Percentiles rank a stretch among this genome's conserved stretches.
phyloP scores from a whole-genome alignment of 129 eudicot genomes.

The Flaveria trinervia region DNA sequence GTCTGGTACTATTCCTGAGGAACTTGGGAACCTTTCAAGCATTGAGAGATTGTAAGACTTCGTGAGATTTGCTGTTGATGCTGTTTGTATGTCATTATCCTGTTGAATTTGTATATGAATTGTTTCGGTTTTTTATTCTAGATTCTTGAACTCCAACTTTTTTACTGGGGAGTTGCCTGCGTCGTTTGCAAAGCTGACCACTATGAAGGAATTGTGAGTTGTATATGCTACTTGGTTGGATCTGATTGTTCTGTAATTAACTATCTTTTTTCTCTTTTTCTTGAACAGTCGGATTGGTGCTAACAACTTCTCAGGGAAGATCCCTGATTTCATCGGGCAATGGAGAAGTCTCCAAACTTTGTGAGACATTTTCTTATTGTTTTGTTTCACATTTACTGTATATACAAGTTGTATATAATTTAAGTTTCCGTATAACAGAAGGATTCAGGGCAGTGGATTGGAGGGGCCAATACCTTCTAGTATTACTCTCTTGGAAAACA shows the following conservation, averaged over 20 bases:
- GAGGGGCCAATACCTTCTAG: conserved; percentile 75
- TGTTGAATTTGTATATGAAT: neutral
- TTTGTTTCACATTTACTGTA: neutral
- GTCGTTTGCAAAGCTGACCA: conserved; percentile 57
- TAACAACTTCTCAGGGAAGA: conserved; percentile 63
- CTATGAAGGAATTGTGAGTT: conserved; percentile 67
- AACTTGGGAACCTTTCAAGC: conserved; percentile 56
- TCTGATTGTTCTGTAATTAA: neutral
- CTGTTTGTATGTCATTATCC: neutral
- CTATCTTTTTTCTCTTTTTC: neutral
- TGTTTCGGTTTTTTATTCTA: conserved; percentile 25
- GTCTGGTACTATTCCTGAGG: conserved; percentile 60
- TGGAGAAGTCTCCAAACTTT: conserved; percentile 49
- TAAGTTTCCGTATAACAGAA: conserved; percentile 56
- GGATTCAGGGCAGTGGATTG: conserved; percentile 71
- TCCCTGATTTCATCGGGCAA: conserved; percentile 62
- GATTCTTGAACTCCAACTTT: conserved; percentile 59
- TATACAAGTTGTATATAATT: conserved; percentile 21
- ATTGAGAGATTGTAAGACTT: conserved; percentile 51
- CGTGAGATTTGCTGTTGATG: neutral
- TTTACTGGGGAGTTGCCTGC: conserved; percentile 71
- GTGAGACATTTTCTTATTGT: conserved; percentile 40
- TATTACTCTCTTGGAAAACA: conserved; percentile 49
- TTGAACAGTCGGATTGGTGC: conserved; percentile 53
- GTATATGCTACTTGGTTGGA: neutral